Conservation (phyloP, 78 protist species). For the Mastigamoeba balamuthi region DNA sequence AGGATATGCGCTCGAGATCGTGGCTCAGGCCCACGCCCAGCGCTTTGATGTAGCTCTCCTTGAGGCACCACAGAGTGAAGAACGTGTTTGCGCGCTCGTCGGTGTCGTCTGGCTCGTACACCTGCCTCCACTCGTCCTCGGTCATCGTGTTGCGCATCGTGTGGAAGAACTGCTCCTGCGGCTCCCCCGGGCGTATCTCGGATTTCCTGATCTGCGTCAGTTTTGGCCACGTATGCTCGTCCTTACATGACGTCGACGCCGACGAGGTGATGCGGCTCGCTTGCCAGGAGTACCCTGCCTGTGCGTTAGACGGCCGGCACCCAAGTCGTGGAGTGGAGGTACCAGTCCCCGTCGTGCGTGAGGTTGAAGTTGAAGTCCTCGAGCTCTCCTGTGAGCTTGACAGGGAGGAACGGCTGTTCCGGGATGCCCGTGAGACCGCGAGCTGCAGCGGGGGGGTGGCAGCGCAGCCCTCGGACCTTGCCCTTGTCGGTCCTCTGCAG, state of each 20-base stretch:
- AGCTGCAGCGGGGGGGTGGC: too few relatives aligned
- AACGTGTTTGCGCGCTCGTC: neutral
- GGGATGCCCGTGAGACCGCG: too few relatives aligned
- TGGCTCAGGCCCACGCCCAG: conserved; percentile 4
- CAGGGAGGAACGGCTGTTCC: too few relatives aligned
- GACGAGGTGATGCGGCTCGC: neutral
- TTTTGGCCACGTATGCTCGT: neutral
- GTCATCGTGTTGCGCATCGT: neutral
- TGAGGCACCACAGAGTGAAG: neutral
- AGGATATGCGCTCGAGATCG: neutral
- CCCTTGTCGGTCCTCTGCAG: too few relatives aligned
- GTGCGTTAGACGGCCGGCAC: too few relatives aligned
- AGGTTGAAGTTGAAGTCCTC: neutral
- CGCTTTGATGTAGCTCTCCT: conserved; percentile 7
- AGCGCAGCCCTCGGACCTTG: too few relatives aligned
- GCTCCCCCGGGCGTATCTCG: too few relatives aligned
- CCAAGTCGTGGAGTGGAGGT: neutral
- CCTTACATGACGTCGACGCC: conserved; percentile 4
- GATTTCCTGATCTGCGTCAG: neutral
- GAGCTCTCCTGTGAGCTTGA: too few relatives aligned
- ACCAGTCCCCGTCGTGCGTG: neutral
- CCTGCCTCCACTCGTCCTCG: neutral
- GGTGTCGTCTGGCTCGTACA: neutral
- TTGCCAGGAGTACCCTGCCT: neutral
- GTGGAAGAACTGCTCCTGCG: conserved; percentile 4